These are phyloP conservation scores for Yamadazyma conglobata DNA, from an alignment of 1,139 yeast genomes.

Conservation along the genomic window DNA sequence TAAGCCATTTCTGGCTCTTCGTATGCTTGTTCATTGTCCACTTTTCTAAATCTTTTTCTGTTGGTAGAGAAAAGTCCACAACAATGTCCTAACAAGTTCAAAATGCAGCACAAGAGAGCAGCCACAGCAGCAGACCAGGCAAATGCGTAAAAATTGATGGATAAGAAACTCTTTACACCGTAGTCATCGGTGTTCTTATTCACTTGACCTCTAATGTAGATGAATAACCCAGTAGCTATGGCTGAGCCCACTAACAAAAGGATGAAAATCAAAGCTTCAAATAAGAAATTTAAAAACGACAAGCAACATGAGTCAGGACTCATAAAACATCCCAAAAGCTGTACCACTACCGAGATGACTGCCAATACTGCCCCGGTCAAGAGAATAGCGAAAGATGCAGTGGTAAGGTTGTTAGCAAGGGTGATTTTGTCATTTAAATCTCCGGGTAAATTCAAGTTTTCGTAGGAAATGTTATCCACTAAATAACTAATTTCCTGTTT, in stretches of 20 bases:
- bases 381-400: slow-evolving; percentile 27
- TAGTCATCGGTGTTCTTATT: slow-evolving; percentile 28
- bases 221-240: slow-evolving; percentile 32
- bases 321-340: slow-evolving; percentile 30
- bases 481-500: slow-evolving; percentile 26
- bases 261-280: slow-evolving; percentile 30
- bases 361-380: slow-evolving; percentile 27
- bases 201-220: slow-evolving; percentile 27
- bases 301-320: slow-evolving; percentile 39
- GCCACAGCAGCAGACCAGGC: slow-evolving; percentile 42
- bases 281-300: slow-evolving; percentile 38
- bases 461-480: slow-evolving; percentile 27
- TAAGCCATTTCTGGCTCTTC: slow-evolving; percentile 26
- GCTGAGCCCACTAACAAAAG: slow-evolving; percentile 32
- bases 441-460: slow-evolving; percentile 38
- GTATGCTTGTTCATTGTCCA: too few species aligned
- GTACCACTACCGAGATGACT: slow-evolving; percentile 28
- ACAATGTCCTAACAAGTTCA: slow-evolving; percentile 43
- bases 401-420: slow-evolving; percentile 25
- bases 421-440: slow-evolving; percentile 29
- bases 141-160: slow-evolving; percentile 43
- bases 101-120: slow-evolving; percentile 29
- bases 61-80: slow-evolving; percentile 39
- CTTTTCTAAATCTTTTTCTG: slow-evolving; percentile 29
- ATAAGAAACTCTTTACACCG: slow-evolving; percentile 37